phyloP scores from a whole-genome alignment of 768 basidiomycete genomes.

The Russula griseocarnosa region DNA sequence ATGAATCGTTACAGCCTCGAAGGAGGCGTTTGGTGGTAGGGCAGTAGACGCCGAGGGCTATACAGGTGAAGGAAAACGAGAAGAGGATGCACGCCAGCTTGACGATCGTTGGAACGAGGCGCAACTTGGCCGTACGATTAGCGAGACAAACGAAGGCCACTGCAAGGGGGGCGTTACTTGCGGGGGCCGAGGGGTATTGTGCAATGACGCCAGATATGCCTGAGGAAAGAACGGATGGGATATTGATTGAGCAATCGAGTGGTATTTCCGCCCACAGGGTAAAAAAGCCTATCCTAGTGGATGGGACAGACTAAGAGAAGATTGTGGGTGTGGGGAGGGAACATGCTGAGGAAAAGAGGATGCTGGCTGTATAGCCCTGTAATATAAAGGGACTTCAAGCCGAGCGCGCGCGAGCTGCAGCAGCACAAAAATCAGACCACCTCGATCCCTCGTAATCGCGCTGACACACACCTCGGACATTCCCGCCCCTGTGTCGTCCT shows the following conservation, averaged over 20 bases:
- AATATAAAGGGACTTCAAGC: conserved; percentile 16
- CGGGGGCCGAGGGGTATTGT: not conserved
- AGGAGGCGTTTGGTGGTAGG: conserved; percentile 9
- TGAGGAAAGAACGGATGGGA: not conserved
- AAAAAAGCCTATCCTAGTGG: too few relatives aligned
- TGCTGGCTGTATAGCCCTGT: not conserved
- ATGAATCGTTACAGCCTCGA: conserved; percentile 5
- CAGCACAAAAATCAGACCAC: conserved; percentile 22
- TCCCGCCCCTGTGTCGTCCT: not conserved
- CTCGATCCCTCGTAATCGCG: not conserved
- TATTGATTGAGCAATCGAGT: too few relatives aligned
- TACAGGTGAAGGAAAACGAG: conserved; percentile 24
- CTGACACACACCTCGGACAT: not conserved
- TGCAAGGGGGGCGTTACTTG: not conserved
- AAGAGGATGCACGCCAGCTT: conserved; percentile 27
- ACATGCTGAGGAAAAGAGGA: conserved; percentile 6
- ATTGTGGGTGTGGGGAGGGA: not conserved
- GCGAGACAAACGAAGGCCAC: not conserved
- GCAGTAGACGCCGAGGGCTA: conserved; percentile 20
- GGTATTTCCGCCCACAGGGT: not conserved
- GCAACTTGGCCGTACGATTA: not conserved
- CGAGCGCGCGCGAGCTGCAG: not conserved
- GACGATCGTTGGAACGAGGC: not conserved
- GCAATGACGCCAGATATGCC: not conserved
- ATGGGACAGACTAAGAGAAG: not conserved